phyloP scores from a whole-genome alignment of 2,329 filamentous ascomycete species.

The Colletotrichum sublineola region DNA sequence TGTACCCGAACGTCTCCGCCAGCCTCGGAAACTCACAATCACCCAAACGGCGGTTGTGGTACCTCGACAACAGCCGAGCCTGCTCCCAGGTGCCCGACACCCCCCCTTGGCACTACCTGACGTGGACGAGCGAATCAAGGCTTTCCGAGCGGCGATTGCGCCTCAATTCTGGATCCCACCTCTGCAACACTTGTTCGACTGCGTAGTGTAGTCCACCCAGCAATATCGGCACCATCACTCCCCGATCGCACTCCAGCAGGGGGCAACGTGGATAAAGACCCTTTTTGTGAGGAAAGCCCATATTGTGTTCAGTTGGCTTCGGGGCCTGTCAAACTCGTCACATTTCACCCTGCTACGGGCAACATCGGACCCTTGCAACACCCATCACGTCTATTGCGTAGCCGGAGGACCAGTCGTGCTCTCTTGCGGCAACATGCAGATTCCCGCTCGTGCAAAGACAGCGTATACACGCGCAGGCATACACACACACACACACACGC shows the following conservation, averaged over 20 bases:
- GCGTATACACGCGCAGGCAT: neutral
- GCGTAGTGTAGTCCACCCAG: neutral
- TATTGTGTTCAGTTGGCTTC: slow-evolving; percentile 32
- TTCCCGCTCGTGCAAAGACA: slow-evolving; percentile 38
- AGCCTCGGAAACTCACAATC: neutral
- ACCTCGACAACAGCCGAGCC: slow-evolving; percentile 14
- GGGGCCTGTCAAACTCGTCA: slow-evolving; percentile 35
- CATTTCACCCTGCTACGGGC: slow-evolving; percentile 30
- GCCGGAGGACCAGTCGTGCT: slow-evolving; percentile 39
- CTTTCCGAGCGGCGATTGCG: slow-evolving; percentile 19
- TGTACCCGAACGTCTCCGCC: slow-evolving; percentile 1
- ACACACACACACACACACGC: no score
- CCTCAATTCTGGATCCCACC: slow-evolving; percentile 27
- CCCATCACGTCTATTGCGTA: slow-evolving; percentile 35
- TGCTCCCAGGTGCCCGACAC: neutral
- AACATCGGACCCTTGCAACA: slow-evolving; percentile 29
- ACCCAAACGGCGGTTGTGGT: neutral
- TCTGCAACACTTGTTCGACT: slow-evolving; percentile 9
- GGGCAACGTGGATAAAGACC: slow-evolving; percentile 9
- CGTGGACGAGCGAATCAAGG: slow-evolving; percentile 7
- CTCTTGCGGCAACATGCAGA: slow-evolving; percentile 45
- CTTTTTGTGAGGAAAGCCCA: slow-evolving; percentile 18
- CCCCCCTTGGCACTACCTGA: neutral
- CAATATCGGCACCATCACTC: neutral
- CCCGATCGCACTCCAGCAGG: neutral